Base-by-base conservation (phyloP, 1,139 yeast species). In the Yamadazyma pseudoaaseri region DNA sequence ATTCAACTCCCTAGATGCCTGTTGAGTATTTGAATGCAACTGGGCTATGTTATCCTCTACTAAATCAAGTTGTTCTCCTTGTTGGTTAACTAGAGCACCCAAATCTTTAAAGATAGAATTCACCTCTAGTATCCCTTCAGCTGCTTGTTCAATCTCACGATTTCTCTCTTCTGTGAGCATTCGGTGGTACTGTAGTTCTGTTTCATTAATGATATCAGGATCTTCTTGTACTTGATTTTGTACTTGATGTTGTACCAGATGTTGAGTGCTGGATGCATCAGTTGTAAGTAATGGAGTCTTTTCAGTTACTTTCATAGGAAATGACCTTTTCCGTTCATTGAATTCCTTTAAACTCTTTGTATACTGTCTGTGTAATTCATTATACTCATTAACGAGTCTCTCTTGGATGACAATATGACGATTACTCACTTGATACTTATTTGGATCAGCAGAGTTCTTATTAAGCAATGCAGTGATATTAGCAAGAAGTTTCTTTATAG, bases 61-160 rank as follows among this genome's bases (percentile, higher is more conserved):
- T 0, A 87, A 76, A 52, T 86, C 95, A 17, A 89, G 71, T 45
- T 85, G 90, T 25, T 76, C 81, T 4, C 96, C 96, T 54, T 89
- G 97, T 52, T 86, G 92, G 35, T 73, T 70, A 1, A 89, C 94
- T 46, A 89, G 60, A 26, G 78, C 73, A 11, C 89, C 89, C 42
- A 89, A 60, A 48, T 87, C 96, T 44, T 81, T 79, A 56, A 87
- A 89, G 2, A 89, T 87, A 6, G 89, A 72, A 52, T 89, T 87
- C 30, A 89, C 87, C 48, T 89, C 96, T 39, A 72, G 72, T 6
- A 89, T 86, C 0, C 96, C 95, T 33, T 79, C 76, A 27, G 84
- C 79, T 6, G 89, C 84, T 42, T 76, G 80, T 23, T 71, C 70
- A 18, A 89, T 84, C 41, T 86, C 95, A 16, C 76, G 61, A 40